These are phyloP conservation scores for Aspergillus ostianus DNA, from an alignment of 495 filamentous ascomycete species.

Conservation along the genomic window DNA sequence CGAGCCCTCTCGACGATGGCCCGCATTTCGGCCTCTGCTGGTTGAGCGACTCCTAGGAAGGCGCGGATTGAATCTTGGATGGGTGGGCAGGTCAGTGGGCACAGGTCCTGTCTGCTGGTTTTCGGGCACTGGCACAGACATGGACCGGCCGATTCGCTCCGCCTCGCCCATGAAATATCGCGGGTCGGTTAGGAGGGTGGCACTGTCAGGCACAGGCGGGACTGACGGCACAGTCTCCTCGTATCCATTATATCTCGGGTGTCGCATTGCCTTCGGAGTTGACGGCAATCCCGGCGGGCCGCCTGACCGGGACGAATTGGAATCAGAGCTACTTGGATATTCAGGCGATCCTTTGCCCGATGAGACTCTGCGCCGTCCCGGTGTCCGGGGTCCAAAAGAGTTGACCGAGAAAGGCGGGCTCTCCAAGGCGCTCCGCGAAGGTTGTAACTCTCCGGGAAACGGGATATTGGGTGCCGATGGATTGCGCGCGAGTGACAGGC, in stretches of 20 bases:
- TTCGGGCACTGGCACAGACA: conserved; percentile 71
- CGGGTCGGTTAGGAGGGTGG: conserved; percentile 57
- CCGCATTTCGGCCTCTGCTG: conserved; percentile 37
- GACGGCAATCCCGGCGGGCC: conserved; percentile 69
- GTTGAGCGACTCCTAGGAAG: conserved; percentile 51
- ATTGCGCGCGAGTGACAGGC: conserved; percentile 75
- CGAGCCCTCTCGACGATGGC: conserved; percentile 41
- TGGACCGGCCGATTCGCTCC: conserved; percentile 58
- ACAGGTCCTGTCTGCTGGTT: conserved; percentile 43
- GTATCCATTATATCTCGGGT: conserved; percentile 63
- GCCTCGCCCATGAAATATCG: conserved; percentile 59
- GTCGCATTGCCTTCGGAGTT: conserved; percentile 81
- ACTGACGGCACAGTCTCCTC: conserved; percentile 60
- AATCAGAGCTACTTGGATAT: conserved; percentile 46
- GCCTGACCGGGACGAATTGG: conserved; percentile 41
- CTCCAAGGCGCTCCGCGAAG: conserved; percentile 32
- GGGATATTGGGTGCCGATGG: conserved; percentile 77
- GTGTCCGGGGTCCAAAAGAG: conserved; percentile 44
- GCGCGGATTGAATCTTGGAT: conserved; percentile 56
- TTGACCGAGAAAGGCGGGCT: conserved; percentile 34
- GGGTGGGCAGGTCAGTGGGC: conserved; percentile 49
- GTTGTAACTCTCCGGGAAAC: conserved; percentile 64
- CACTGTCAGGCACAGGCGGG: conserved; percentile 60
- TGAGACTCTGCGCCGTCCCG: conserved; percentile 31
- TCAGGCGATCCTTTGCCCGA: conserved; percentile 46